Conservation (phyloP, 2,329 filamentous ascomycete species). For the Hypoxylon rubiginosum region DNA sequence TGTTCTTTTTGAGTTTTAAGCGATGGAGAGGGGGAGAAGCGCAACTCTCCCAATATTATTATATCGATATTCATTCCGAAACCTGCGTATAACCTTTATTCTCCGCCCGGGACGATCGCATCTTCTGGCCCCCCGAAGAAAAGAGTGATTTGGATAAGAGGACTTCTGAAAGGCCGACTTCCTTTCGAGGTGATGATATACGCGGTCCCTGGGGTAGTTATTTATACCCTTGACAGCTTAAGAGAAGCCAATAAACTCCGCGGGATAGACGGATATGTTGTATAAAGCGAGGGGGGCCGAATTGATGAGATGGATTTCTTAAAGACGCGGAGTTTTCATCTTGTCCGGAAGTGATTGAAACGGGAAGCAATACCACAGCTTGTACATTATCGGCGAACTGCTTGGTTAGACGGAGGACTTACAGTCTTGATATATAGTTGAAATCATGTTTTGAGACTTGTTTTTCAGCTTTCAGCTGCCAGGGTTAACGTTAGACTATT, state of each 20-base stretch:
- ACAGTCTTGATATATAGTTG: conserved; percentile 24
- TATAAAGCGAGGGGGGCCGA: background rate
- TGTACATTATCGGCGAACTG: conserved; percentile 19
- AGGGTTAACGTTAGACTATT: conserved; percentile 30
- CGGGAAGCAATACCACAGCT: background rate
- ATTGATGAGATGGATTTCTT: conserved; percentile 6
- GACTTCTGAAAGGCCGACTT: background rate
- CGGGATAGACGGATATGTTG: conserved; percentile 11
- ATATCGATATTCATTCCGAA: conserved; percentile 35
- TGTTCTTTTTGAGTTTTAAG: conserved; percentile 3
- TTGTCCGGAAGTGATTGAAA: background rate
- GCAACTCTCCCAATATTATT: conserved; percentile 21
- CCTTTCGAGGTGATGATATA: conserved; percentile 15
- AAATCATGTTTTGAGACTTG: conserved; percentile 11
- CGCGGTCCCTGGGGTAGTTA: background rate
- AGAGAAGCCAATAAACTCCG: conserved; percentile 1
- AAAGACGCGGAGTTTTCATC: background rate
- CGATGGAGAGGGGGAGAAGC: conserved; percentile 14
- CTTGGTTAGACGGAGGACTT: conserved; percentile 14
- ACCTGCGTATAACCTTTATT: conserved; percentile 16
- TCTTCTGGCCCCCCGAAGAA: conserved; percentile 18
- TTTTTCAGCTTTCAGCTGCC: conserved; percentile 39
- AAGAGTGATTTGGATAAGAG: conserved; percentile 23
- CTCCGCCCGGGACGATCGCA: conserved; percentile 9
- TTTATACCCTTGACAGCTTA: background rate